Conservation (phyloP, 805 yeast species). For the Zygotorulaspora florentina region DNA sequence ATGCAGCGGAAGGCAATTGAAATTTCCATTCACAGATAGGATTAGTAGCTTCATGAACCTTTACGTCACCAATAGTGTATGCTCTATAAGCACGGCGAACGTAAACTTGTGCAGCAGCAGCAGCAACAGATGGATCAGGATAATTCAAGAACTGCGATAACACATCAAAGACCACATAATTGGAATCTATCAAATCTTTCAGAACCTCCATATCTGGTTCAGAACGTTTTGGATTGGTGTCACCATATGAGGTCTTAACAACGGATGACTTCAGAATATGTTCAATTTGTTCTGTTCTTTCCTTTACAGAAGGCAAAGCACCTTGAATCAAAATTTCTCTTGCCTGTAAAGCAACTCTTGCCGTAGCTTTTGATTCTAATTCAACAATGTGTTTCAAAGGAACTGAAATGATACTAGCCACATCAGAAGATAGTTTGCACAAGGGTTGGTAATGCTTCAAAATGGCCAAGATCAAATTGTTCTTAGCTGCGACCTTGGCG, state of each 20-base stretch:
- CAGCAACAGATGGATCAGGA: slow-evolving; percentile 79
- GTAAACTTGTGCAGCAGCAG: slow-evolving; percentile 96
- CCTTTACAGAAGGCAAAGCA: slow-evolving; percentile 92
- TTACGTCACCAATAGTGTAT: slow-evolving; percentile 76
- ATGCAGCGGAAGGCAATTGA: slow-evolving; percentile 79
- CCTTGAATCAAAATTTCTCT: slow-evolving; percentile 96
- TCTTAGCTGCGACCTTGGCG: slow-evolving; percentile 88
- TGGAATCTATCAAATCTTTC: slow-evolving; percentile 92
- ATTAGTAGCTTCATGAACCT: slow-evolving; percentile 50
- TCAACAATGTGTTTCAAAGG: slow-evolving; percentile 78
- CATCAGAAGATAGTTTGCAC: slow-evolving; percentile 65
- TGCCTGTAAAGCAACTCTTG: slow-evolving; percentile 91
- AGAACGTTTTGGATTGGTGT: slow-evolving; percentile 66
- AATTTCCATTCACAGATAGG: slow-evolving; percentile 87
- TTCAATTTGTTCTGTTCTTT: slow-evolving; percentile 95
- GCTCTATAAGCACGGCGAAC: slow-evolving; percentile 97
- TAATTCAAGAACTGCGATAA: slow-evolving; percentile 85
- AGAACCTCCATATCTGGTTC: slow-evolving; percentile 77
- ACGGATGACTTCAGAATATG: slow-evolving; percentile 91
- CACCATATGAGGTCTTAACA: slow-evolving; percentile 85
- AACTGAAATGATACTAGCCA: slow-evolving; percentile 63
- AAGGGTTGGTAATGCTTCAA: slow-evolving; percentile 76
- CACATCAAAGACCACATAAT: slow-evolving; percentile 94
- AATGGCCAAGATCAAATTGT: slow-evolving; percentile 81
- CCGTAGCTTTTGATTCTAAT: slow-evolving; percentile 83